Evolutionary conservation across 805 yeast genomes (phyloP).

Genomic region (Dipodascopsis uninucleata): DNA sequence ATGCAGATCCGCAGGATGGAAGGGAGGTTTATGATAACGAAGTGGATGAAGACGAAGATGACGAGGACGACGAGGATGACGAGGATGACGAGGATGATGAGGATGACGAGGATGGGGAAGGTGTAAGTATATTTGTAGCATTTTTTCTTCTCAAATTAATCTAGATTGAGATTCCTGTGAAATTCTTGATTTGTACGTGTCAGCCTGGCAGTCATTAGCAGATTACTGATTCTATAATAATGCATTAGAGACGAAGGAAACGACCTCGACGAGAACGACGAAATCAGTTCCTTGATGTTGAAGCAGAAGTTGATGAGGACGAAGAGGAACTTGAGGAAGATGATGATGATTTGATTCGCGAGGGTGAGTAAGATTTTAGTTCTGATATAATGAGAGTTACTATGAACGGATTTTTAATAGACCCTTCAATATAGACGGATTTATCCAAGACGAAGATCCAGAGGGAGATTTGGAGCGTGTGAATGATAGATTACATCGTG

Average conservation of each 20-base stretch:
- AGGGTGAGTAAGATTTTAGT: slow-evolving; percentile 42
- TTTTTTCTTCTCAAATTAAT: not conserved
- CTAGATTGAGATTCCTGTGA: too few species aligned
- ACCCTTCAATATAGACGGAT: slow-evolving; percentile 47
- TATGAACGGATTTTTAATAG: too few species aligned
- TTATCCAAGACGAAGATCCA: slow-evolving; percentile 53
- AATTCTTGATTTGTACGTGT: not conserved
- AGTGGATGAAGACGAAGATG: slow-evolving; percentile 46
- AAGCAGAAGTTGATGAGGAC: slow-evolving; percentile 97
- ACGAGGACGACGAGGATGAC: slow-evolving; percentile 96
- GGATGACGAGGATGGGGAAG: slow-evolving; percentile 88
- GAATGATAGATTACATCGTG: slow-evolving; percentile 84
- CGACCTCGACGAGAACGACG: slow-evolving; percentile 46
- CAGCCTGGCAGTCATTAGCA: not conserved
- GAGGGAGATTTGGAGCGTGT: slow-evolving; percentile 47
- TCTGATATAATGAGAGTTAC: too few species aligned
- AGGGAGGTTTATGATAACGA: slow-evolving; percentile 16
- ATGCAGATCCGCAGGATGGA: slow-evolving; percentile 17
- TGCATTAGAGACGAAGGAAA: slow-evolving; percentile 31
- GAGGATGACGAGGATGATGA: slow-evolving; percentile 98
- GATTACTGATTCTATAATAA: not conserved
- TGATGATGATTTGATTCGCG: slow-evolving; percentile 85
- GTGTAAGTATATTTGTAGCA: slow-evolving; percentile 41
- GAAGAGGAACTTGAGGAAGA: slow-evolving; percentile 93
- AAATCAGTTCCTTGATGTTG: slow-evolving; percentile 94